phyloP scores from a whole-genome alignment of 2,329 filamentous ascomycete genomes.

The Trichoderma semiorbis region DNA sequence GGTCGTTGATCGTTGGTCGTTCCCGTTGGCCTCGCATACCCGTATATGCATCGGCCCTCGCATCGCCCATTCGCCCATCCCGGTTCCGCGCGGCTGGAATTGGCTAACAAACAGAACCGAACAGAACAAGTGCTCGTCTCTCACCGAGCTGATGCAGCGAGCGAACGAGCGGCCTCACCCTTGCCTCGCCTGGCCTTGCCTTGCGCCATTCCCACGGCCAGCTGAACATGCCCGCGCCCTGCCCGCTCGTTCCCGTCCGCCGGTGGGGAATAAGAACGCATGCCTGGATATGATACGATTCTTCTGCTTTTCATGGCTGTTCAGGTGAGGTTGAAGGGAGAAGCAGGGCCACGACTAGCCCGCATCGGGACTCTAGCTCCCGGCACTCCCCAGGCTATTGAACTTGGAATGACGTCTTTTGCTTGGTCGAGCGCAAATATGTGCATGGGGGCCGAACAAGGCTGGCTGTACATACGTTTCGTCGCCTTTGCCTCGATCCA shows the following conservation, averaged over 20 bases:
- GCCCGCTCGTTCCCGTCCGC: not conserved
- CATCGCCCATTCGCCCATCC: not conserved
- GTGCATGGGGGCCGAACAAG: conserved; percentile 2
- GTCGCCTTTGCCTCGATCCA: not conserved
- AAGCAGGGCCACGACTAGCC: not conserved
- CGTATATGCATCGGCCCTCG: not conserved
- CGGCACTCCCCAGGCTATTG: not conserved
- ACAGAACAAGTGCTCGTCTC: not conserved
- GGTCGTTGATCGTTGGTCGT: not conserved
- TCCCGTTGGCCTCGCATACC: not conserved
- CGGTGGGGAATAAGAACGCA: not conserved
- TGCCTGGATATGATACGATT: not conserved
- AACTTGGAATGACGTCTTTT: not conserved
- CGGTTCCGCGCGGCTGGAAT: not conserved
- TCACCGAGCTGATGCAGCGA: conserved; percentile 2
- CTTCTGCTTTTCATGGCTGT: not conserved
- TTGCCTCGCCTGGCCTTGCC: not conserved
- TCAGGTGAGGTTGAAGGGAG: conserved; percentile 2
- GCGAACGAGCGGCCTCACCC: not conserved
- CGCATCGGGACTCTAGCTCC: not conserved
- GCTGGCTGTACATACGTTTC: not conserved
- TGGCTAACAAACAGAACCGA: no score
- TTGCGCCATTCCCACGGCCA: not conserved
- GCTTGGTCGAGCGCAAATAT: not conserved
- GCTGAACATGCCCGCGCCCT: not conserved